These are phyloP conservation scores for Gleditsia sinensis DNA, from an alignment of 306 rosid genomes.

Conservation along the genomic window DNA sequence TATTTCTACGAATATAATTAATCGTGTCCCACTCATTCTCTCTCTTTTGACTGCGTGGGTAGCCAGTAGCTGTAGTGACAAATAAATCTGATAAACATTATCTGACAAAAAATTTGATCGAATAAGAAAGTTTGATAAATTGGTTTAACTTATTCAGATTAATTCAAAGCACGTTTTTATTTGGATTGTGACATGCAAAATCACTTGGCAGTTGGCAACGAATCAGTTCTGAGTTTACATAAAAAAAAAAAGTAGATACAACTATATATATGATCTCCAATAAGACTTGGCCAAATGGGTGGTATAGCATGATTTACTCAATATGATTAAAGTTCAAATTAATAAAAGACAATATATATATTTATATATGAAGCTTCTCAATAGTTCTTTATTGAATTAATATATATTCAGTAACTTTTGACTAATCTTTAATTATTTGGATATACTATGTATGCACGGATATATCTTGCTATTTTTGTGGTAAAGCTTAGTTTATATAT, in stretches of 20 bases:
- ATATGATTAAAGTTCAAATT: too few relatives aligned
- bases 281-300: neutral
- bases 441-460: too few relatives aligned
- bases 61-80: neutral
- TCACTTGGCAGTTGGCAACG: too few relatives aligned
- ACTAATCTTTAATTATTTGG: too few relatives aligned
- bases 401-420: too few relatives aligned
- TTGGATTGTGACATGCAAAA: neutral
- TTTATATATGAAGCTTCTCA: neutral
- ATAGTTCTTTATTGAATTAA: too few relatives aligned
- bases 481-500: too few relatives aligned
- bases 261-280: neutral
- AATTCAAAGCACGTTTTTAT: neutral
- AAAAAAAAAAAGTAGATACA: neutral
- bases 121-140: neutral
- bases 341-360: too few relatives aligned
- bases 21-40: neutral
- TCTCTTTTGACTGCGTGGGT: too few relatives aligned
- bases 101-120: neutral
- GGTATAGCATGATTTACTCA: neutral
- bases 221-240: neutral
- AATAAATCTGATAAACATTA: neutral
- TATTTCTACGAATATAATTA: neutral
- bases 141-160: neutral
- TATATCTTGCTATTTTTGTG: too few relatives aligned